These are phyloP conservation scores for Lachancea lanzarotensis DNA, from an alignment of 805 yeast species.

Conservation along the genomic window DNA sequence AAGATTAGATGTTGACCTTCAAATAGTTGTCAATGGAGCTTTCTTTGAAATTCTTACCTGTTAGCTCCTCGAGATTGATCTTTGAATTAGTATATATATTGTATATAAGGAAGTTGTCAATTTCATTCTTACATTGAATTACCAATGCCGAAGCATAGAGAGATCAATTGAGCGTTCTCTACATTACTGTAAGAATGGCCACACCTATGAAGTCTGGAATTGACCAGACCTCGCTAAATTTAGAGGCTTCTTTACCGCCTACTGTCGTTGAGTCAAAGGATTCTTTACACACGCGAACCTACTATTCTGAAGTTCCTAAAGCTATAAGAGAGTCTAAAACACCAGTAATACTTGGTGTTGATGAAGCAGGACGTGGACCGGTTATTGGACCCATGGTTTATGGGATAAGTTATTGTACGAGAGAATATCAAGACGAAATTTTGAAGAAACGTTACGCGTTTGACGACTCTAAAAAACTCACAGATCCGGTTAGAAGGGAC, in stretches of 20 bases:
- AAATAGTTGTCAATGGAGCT: too few relatives aligned
- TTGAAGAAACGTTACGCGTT: slow-evolving; percentile 62
- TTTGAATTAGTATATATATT: too few relatives aligned
- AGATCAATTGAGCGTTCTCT: neutral
- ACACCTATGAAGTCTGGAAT: neutral
- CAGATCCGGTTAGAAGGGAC: slow-evolving; percentile 59
- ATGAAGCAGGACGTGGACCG: slow-evolving; percentile 99
- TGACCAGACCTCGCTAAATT: neutral
- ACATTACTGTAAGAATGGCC: neutral
- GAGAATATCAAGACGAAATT: slow-evolving; percentile 39
- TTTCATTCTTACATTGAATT: too few relatives aligned
- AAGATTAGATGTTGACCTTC: too few relatives aligned
- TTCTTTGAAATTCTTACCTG: too few relatives aligned
- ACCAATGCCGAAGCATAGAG: neutral
- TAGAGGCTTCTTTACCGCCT: slow-evolving; percentile 20
- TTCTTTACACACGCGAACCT: slow-evolving; percentile 39
- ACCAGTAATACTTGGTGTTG: slow-evolving; percentile 71
- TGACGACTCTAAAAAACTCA: slow-evolving; percentile 87
- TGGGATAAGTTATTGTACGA: slow-evolving; percentile 73
- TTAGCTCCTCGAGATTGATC: too few relatives aligned
- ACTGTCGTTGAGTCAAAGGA: slow-evolving; percentile 21
- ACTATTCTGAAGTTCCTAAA: slow-evolving; percentile 44
- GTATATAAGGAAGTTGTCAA: too few relatives aligned
- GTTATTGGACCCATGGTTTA: slow-evolving; percentile 98
- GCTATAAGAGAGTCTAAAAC: slow-evolving; percentile 29